Percentiles rank a stretch among this genome's conserved stretches.
phyloP scores from a whole-genome alignment of 2,329 filamentous ascomycete genomes.

The Acrocalymma vagum region DNA sequence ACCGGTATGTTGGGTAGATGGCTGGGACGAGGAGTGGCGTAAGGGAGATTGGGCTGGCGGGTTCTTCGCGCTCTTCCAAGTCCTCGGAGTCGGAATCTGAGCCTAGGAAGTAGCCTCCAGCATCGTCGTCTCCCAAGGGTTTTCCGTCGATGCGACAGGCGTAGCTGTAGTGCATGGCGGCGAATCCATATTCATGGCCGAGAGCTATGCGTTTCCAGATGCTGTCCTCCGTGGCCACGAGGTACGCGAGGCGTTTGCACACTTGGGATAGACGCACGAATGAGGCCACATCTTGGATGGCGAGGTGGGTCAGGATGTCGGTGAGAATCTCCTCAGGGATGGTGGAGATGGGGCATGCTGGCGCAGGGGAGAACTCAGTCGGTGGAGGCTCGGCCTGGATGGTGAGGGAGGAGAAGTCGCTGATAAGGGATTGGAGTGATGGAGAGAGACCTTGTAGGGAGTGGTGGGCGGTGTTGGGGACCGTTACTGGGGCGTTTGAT shows the following conservation, averaged over 20 bases:
- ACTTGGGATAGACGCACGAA: conserved; percentile 80
- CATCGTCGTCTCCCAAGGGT: conserved; percentile 46
- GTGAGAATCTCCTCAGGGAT: conserved; percentile 86
- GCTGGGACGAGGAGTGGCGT: conserved; percentile 46
- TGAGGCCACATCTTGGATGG: conserved; percentile 76
- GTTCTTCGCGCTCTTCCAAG: conserved; percentile 11
- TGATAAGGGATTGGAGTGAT: conserved; percentile 73
- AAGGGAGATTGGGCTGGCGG: conserved; percentile 22
- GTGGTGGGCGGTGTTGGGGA: conserved; percentile 64
- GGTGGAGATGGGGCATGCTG: conserved; percentile 79
- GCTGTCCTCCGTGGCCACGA: conserved; percentile 82
- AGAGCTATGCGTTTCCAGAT: conserved; percentile 85
- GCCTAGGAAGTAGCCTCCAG: conserved; percentile 40
- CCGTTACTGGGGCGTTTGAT: conserved; percentile 60
- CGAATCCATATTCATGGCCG: conserved; percentile 78
- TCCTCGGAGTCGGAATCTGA: conserved; percentile 26
- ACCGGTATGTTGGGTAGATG: conserved; percentile 56
- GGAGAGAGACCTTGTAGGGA: conserved; percentile 64
- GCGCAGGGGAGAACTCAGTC: conserved; percentile 75
- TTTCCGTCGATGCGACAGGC: conserved; percentile 66
- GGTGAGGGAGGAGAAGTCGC: conserved; percentile 74
- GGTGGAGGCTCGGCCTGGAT: conserved; percentile 74
- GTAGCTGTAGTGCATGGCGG: conserved; percentile 83
- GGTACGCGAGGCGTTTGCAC: conserved; percentile 86
- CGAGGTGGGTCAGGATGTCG: conserved; percentile 78